Evolutionary conservation across 73 alveolate genomes (phyloP).

Genomic region (Paraurostyla sp.): DNA sequence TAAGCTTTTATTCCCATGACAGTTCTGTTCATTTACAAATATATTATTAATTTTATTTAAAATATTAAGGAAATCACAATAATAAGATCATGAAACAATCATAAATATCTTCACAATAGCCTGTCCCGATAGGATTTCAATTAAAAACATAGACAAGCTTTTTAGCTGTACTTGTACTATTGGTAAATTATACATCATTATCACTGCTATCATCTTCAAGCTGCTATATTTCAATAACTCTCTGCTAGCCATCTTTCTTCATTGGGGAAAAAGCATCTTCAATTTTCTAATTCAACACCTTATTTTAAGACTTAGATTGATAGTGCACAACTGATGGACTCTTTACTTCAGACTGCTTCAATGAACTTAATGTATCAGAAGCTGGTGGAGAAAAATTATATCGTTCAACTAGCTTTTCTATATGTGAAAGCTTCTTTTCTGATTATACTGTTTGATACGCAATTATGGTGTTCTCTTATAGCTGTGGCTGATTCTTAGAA

Average conservation of each 20-base stretch:
- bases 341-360: no score
- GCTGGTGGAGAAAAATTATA: slow-evolving; percentile 18
- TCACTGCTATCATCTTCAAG: neutral
- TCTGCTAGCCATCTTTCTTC: neutral
- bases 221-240: slow-evolving; percentile 3
- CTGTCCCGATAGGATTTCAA: no score
- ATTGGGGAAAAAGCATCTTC: neutral
- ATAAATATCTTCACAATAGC: no score
- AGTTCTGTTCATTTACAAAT: neutral
- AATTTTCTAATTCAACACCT: no score
- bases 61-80: neutral
- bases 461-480: no score
- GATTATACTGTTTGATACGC: no score
- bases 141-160: slow-evolving; percentile 10
- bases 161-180: neutral
- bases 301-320: no score
- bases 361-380: no score
- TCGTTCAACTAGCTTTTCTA: neutral
- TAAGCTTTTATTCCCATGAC: neutral
- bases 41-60: neutral
- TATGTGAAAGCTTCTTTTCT: no score
- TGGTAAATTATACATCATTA: neutral
- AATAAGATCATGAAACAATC: neutral
- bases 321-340: no score
- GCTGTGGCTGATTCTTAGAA: no score